phyloP scores from a whole-genome alignment of 2,329 filamentous ascomycete species.

The Aspergillus costaricaensis region DNA sequence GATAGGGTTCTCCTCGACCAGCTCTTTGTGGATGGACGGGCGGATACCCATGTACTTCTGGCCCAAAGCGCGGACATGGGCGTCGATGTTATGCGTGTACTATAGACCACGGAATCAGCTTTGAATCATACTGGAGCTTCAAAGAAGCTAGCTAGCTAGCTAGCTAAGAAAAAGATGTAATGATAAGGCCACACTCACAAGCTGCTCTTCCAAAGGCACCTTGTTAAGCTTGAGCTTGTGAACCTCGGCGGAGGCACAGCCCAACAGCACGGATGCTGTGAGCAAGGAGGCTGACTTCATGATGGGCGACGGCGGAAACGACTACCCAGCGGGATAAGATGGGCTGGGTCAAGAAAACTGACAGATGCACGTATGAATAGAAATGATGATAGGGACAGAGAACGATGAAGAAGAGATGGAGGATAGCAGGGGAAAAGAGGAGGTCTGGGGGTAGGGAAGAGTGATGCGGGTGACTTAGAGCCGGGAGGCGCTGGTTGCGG shows the following conservation, averaged over 20 bases:
- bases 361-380: conserved; percentile 19
- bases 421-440: conserved; percentile 11
- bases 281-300: conserved; percentile 88
- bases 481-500: conserved; percentile 24
- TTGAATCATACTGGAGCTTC: neutral
- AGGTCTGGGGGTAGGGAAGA: conserved; percentile 22
- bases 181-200: conserved; percentile 61
- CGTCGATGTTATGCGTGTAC: conserved; percentile 76
- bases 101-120: conserved; percentile 39
- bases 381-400: conserved; percentile 25
- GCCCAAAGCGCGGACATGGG: conserved; percentile 77
- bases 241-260: conserved; percentile 78
- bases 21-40: conserved; percentile 68
- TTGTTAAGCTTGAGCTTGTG: conserved; percentile 99
- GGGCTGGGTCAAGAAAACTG: conserved; percentile 20
- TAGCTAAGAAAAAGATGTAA: neutral
- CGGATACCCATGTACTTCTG: conserved; percentile 95
- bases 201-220: conserved; percentile 85
- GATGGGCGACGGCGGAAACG: conserved; percentile 27
- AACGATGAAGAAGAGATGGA: conserved; percentile 29
- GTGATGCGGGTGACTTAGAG: conserved; percentile 21
- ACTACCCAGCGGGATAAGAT: conserved; percentile 11
- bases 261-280: conserved; percentile 76
- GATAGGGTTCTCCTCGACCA: conserved; percentile 75
- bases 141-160: neutral